Conservation (phyloP, 306 rosid genomes). For the Bauhinia variegata region DNA sequence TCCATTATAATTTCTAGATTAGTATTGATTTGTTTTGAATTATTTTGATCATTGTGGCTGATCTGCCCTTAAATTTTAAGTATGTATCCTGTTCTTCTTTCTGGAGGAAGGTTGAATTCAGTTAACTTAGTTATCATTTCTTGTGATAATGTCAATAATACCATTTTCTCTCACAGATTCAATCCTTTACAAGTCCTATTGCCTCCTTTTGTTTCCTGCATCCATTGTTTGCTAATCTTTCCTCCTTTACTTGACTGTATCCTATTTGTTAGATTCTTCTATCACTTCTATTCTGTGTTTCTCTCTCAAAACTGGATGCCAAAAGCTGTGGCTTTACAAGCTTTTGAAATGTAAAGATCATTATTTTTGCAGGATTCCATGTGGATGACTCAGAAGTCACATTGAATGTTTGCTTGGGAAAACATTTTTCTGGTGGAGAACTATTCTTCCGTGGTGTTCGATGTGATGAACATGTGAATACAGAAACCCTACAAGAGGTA, state of each 20-base stretch:
- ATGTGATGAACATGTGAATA: slow-evolving; percentile 84
- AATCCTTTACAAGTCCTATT: slow-evolving; percentile 17
- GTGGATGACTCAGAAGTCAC: slow-evolving; percentile 96
- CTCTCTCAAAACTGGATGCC: not conserved
- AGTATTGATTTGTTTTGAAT: slow-evolving; percentile 17
- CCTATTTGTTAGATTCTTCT: slow-evolving; percentile 15
- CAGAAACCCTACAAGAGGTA: slow-evolving; percentile 72
- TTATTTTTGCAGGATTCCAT: slow-evolving; percentile 76
- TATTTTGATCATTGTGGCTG: slow-evolving; percentile 1
- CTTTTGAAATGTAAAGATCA: slow-evolving; percentile 40
- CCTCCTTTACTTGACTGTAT: slow-evolving; percentile 7
- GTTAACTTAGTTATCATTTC: slow-evolving; percentile 15
- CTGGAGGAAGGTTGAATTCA: not conserved
- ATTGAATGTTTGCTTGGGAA: slow-evolving; percentile 90
- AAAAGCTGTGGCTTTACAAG: slow-evolving; percentile 21
- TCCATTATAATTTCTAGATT: not conserved
- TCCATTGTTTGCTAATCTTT: slow-evolving; percentile 2
- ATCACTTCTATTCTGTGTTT: slow-evolving; percentile 14
- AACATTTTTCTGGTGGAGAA: slow-evolving; percentile 81
- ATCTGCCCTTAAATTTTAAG: slow-evolving; percentile 11
- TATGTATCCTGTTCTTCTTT: not conserved
- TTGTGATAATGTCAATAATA: not conserved
- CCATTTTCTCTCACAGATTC: slow-evolving; percentile 20
- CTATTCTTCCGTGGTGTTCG: slow-evolving; percentile 90
- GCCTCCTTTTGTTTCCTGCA: slow-evolving; percentile 9